phyloP scores from a whole-genome alignment of 1,284 basidiomycete genomes.

The Porphyrellus sp. region DNA sequence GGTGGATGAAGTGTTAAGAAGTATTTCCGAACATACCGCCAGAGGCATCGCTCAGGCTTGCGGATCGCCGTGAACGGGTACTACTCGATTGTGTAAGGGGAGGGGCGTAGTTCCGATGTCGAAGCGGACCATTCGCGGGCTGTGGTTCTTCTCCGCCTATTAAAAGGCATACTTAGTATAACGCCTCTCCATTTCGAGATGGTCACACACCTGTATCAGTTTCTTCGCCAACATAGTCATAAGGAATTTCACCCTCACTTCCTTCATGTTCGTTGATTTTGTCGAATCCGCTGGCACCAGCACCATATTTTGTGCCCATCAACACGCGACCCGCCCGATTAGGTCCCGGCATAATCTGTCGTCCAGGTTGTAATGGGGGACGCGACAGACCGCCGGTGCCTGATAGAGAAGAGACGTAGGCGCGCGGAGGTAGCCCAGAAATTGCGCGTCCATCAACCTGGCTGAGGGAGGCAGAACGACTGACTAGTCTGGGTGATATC shows the following conservation, averaged over 20 bases:
- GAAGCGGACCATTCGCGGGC: constrained; percentile 20
- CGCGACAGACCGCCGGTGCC: constrained; percentile 22
- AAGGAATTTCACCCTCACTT: constrained; percentile 29
- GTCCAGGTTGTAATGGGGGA: constrained; percentile 31
- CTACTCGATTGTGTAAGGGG: constrained; percentile 20
- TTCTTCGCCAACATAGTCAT: constrained; percentile 32
- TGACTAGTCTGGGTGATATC: constrained; percentile 26
- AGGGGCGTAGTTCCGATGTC: constrained; percentile 30
- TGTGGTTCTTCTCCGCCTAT: constrained; percentile 32
- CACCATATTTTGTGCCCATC: constrained; percentile 36
- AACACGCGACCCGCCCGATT: constrained; percentile 36
- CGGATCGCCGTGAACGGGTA: constrained; percentile 59
- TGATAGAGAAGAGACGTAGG: constrained; percentile 31
- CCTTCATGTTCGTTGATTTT: constrained; percentile 37
- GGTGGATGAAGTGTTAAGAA: neutral
- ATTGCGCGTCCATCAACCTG: constrained; percentile 36
- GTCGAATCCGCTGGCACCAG: constrained; percentile 28
- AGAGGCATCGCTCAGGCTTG: constrained; percentile 63
- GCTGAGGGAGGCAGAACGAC: constrained; percentile 33
- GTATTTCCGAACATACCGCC: constrained; percentile 35
- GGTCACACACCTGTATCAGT: constrained; percentile 33
- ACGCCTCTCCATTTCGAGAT: neutral
- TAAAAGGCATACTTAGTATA: constrained; percentile 2
- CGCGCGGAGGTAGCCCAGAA: constrained; percentile 32
- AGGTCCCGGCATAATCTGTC: constrained; percentile 39